A percentile compares a stretch with the other conserved stretches of the same genome.
These are phyloP conservation scores for Solanum tarijense DNA, from an alignment of 257 asterid species.

Conservation along the genomic window DNA sequence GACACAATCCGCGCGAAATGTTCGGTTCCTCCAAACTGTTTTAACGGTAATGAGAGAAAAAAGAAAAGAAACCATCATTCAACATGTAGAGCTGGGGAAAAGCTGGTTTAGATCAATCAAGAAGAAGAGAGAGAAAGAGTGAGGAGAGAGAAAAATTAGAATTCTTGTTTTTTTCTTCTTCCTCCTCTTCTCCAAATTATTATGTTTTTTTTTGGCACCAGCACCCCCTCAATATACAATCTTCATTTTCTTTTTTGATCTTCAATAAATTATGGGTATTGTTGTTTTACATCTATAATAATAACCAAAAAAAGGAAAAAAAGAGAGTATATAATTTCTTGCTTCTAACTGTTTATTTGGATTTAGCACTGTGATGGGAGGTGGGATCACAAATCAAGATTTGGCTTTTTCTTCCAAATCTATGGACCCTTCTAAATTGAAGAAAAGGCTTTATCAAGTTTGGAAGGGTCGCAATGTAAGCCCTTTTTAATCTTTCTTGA, in stretches of 20 bases:
- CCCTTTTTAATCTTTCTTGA: background rate
- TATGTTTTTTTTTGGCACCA: slow-evolving; percentile 20
- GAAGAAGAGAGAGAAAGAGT: background rate
- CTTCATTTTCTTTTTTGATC: slow-evolving; percentile 2
- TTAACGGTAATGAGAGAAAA: slow-evolving; percentile 23
- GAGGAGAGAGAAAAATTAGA: slow-evolving; percentile 8
- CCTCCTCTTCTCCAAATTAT: slow-evolving; percentile 8
- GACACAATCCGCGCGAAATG: slow-evolving; percentile 16
- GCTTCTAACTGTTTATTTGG: background rate
- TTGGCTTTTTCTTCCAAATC: slow-evolving; percentile 34
- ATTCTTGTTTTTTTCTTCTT: slow-evolving; percentile 14
- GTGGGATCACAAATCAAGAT: slow-evolving; percentile 39
- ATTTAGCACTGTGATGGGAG: slow-evolving; percentile 11
- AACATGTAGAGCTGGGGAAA: slow-evolving; percentile 28
- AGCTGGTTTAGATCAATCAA: slow-evolving; percentile 10
- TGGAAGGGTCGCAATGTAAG: slow-evolving; percentile 93
- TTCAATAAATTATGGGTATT: slow-evolving; percentile 21
- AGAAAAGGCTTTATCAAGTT: slow-evolving; percentile 62
- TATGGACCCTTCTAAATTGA: slow-evolving; percentile 35
- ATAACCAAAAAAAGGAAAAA: background rate
- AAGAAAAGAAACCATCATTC: background rate
- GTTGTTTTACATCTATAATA: slow-evolving; percentile 15
- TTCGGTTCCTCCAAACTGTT: slow-evolving; percentile 7
- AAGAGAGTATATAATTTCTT: background rate
- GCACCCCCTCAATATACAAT: slow-evolving; percentile 16